phyloP scores from a whole-genome alignment of 1,139 yeast genomes.

The Suhomyces coccinellae region DNA sequence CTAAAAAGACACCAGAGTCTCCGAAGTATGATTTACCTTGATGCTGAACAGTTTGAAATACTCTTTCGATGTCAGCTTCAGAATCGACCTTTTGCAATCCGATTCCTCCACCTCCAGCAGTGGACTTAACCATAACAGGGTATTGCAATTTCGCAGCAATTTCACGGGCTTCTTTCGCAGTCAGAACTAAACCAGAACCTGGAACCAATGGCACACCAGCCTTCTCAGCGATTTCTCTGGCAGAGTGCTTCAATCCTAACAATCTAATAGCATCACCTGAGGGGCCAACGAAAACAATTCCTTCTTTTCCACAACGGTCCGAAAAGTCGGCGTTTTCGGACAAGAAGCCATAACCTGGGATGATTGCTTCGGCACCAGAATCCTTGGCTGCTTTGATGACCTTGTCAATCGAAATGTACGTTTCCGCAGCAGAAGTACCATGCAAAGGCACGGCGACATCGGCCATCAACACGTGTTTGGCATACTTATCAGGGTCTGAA shows the following conservation, averaged over 20 bases:
- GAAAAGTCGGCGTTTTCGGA: conserved; percentile 97
- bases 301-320: conserved; percentile 78
- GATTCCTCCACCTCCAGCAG: conserved; percentile 99
- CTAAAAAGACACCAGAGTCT: conserved; percentile 92
- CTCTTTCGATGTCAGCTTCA: conserved; percentile 74
- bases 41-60: conserved; percentile 87
- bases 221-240: conserved; percentile 83
- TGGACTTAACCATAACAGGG: conserved; percentile 94
- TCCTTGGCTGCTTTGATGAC: conserved; percentile 81
- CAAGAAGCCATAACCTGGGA: conserved; percentile 96
- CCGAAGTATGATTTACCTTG: conserved; percentile 93
- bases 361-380: conserved; percentile 85
- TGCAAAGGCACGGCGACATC: conserved; percentile 78
- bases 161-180: conserved; percentile 69
- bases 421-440: conserved; percentile 85
- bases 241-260: conserved; percentile 92
- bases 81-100: conserved; percentile 92
- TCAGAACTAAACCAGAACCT: conserved; percentile 78
- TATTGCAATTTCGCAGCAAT: conserved; percentile 80
- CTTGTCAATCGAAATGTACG: conserved; percentile 83
- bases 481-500: conserved; percentile 86
- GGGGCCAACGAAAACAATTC: conserved; percentile 92
- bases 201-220: conserved; percentile 96
- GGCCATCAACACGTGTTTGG: conserved; percentile 81
- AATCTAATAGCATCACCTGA: conserved; percentile 88